Conservation (phyloP, 2,329 filamentous ascomycete species). For the Colletotrichum sojae region DNA sequence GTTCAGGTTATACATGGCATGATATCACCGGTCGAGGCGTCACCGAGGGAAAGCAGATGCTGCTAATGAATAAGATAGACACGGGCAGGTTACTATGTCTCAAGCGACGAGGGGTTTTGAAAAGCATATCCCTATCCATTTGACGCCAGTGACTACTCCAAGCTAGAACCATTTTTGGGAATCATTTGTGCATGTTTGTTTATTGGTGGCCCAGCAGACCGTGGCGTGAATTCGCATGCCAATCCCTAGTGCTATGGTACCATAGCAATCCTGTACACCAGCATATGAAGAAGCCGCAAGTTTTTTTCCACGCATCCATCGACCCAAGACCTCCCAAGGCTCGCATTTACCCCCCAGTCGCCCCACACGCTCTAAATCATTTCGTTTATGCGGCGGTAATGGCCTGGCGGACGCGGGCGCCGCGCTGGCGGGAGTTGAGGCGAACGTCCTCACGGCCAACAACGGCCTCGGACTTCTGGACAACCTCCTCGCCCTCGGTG, state of each 20-base stretch:
- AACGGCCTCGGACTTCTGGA: constrained; percentile 87
- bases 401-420: constrained; percentile 74
- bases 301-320: constrained; percentile 39
- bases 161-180: constrained; percentile 23
- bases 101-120: constrained; percentile 38
- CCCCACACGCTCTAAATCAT: constrained; percentile 31
- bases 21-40: too few species aligned
- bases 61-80: too few species aligned
- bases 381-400: constrained; percentile 73
- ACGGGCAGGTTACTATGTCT: too few species aligned
- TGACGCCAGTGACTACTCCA: constrained; percentile 32
- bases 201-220: constrained; percentile 40
- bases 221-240: constrained; percentile 48
- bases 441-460: constrained; percentile 75
- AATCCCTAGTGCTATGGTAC: constrained; percentile 55
- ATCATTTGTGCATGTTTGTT: constrained; percentile 41
- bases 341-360: constrained; percentile 29
- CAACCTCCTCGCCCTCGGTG: constrained; percentile 95
- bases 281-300: constrained; percentile 46
- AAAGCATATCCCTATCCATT: constrained; percentile 49
- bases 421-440: constrained; percentile 94
- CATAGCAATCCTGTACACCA: constrained; percentile 50
- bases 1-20: too few species aligned
- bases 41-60: too few species aligned
- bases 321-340: constrained; percentile 43